Evolutionary conservation across 148 eudicot genomes (phyloP), one percentile per base, ranked within the genome.

Genomic region (Rhododendron williamsianum): DNA sequence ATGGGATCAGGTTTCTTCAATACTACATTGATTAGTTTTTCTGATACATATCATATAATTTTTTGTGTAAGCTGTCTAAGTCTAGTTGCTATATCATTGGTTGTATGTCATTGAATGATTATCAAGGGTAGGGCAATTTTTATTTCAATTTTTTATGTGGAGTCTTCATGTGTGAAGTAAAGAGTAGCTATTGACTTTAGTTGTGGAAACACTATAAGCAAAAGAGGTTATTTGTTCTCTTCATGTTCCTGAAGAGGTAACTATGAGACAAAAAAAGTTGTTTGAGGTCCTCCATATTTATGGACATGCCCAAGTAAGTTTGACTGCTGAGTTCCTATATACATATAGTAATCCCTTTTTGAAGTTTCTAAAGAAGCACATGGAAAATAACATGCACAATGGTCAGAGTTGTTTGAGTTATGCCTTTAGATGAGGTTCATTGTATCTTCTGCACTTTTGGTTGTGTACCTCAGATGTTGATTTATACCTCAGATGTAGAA

Each of bases 1-100:
- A 97, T 88, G 96, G 93, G 84, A 97, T 97, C 92, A 95, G 99
- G 99, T 97, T 67, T 72, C 54, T 33, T 67, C 13, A 35, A 67
- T 60, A 80, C 58, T 46, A 25, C 71, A 36, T n/a, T 15, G 46
- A 69, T 18, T 87, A 60, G 65, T 78, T 76, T 11, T 80, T n/a
- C 33, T 30, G 72, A 78, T 4, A 45, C 81, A 18, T 25, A 27
- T 36, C 78, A 35, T 36, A 19, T 36, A 35, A 23, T 13, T 21
- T 6, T 51, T 54, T 16, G 12, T 41, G 79, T 41, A 16, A 41
- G 79, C 45, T 38, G 11, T 36, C 46, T 6, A 74, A 77, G 54
- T 77, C 5, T 45, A 46, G 33, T 77, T 43, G 41, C 30, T 43
- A 65, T 82, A 15, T 82, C 10, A 12, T 82, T 13, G 25, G 48